Base-by-base conservation (phyloP, 176 grass and related monocot genomes). In the Bolboschoenus planiculmis region DNA sequence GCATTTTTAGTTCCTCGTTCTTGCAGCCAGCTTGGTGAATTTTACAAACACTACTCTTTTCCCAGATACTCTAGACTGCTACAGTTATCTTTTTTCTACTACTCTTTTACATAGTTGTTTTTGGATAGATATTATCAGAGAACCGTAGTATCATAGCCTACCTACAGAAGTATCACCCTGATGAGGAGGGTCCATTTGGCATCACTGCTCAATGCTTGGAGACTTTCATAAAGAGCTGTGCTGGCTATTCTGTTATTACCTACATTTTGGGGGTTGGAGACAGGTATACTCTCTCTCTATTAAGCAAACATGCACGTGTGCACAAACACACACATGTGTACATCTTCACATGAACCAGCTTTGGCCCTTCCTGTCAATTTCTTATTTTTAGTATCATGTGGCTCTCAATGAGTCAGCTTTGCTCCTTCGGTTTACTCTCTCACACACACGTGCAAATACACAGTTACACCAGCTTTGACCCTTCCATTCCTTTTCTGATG, bases 241-340 rank as follows among this genome's bases (percentile, higher is more conserved):
- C 92, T 16, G 95, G 95, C 30, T 98, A 98, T 81, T 98, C 92
- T 84, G 92, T 95, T 84, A 95, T 99, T 81, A 95, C 95, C 65
- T 98, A 93, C 82, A 93, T 99, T 87, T 71, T 99, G 89, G 96
- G 96, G 18, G 91, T 99, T 84, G 96, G 96, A 62, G 96, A 99
- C 87, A 95, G 96, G 96, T 95, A 4, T 4, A 15, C 14, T 51
- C 33, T 70, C 3, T 64, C 11, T 65, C 33, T 20, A 4, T 35
- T 31, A 14, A 10, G 0, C 20, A 5, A 18, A 0, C 20, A 21
- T 3, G 0, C 26, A 10, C 62, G n/a, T n/a, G n/a, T n/a, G 1
- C 59, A 9, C n/a, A 2, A 10, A 9, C 6, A 0, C 56, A 2
- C 7, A 5, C 10, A 15, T 63, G 8, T 3, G 13, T 4, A 63